Conservation (phyloP, 345 rosid genomes). For the Euclidium syriacum region DNA sequence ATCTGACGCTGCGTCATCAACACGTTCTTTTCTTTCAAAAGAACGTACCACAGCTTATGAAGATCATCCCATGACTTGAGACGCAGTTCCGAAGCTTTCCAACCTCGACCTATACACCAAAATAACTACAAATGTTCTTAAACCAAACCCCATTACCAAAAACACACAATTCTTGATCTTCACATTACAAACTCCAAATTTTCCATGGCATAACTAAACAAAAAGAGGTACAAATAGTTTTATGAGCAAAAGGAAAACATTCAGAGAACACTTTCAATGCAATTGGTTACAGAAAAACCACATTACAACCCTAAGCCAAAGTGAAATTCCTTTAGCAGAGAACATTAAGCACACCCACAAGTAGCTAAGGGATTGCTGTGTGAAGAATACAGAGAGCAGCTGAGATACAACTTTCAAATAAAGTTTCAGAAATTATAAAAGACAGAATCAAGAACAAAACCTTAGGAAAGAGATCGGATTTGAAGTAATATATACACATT, state of each 20-base stretch:
- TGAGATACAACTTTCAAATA: not conserved
- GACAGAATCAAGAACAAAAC: too few species aligned
- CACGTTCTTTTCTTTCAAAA: slow-evolving; percentile 94
- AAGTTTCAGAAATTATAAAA: not conserved
- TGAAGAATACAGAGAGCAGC: not conserved
- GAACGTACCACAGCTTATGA: slow-evolving; percentile 84
- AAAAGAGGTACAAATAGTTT: not conserved
- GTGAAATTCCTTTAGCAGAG: not conserved
- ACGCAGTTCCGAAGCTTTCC: slow-evolving; percentile 94
- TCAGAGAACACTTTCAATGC: not conserved
- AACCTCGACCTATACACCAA: slow-evolving; percentile 68
- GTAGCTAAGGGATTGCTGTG: not conserved
- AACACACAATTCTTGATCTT: not conserved
- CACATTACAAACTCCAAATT: too few species aligned
- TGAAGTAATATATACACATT: not conserved
- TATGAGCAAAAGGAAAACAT: not conserved
- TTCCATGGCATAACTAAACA: too few species aligned
- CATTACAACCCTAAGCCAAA: not conserved
- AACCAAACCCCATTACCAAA: not conserved
- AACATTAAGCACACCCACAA: too few species aligned
- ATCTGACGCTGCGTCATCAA: slow-evolving; percentile 93
- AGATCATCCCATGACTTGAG: slow-evolving; percentile 94
- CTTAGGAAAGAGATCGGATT: not conserved
- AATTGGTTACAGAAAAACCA: not conserved
- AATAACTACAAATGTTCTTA: not conserved